phyloP scores from a whole-genome alignment of 495 filamentous ascomycete species.

The Penicillium mononematosum region DNA sequence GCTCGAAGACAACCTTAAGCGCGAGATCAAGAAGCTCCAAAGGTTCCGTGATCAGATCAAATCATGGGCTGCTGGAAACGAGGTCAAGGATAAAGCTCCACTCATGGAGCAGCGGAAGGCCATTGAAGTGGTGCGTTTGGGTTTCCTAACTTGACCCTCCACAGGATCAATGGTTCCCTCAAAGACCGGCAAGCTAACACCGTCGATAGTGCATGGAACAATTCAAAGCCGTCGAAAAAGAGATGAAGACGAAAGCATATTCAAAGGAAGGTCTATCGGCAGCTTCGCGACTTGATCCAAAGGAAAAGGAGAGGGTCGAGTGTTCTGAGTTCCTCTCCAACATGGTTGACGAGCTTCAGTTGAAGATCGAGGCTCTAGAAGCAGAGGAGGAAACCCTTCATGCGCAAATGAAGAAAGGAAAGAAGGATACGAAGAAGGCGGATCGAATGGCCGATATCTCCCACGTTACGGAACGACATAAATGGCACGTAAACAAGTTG shows the following conservation, averaged over 20 bases:
- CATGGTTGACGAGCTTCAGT: conserved; percentile 91
- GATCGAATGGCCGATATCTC: conserved; percentile 87
- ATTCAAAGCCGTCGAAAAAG: conserved; percentile 99
- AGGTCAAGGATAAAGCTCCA: conserved; percentile 98
- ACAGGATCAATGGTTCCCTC: background rate
- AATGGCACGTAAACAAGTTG: conserved; percentile 91
- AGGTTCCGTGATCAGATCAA: conserved; percentile 97
- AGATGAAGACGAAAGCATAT: conserved; percentile 99
- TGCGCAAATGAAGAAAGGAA: conserved; percentile 89
- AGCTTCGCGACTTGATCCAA: conserved; percentile 89
- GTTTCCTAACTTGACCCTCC: background rate
- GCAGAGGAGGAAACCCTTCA: conserved; percentile 86
- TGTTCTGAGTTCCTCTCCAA: conserved; percentile 75
- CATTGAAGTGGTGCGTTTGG: conserved; percentile 79
- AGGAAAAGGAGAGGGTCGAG: conserved; percentile 89
- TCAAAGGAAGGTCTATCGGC: conserved; percentile 94
- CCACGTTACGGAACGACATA: conserved; percentile 82
- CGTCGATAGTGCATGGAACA: conserved; percentile 91
- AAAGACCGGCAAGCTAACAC: conserved; percentile 21
- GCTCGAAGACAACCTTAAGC: conserved; percentile 93
- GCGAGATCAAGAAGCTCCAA: conserved; percentile 99
- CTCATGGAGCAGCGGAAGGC: conserved; percentile 87
- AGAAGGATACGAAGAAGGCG: conserved; percentile 76
- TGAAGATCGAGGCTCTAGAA: conserved; percentile 88
- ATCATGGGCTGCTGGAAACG: conserved; percentile 93